Conservation (phyloP, 331 rosid species). For the Acacia concinna region DNA sequence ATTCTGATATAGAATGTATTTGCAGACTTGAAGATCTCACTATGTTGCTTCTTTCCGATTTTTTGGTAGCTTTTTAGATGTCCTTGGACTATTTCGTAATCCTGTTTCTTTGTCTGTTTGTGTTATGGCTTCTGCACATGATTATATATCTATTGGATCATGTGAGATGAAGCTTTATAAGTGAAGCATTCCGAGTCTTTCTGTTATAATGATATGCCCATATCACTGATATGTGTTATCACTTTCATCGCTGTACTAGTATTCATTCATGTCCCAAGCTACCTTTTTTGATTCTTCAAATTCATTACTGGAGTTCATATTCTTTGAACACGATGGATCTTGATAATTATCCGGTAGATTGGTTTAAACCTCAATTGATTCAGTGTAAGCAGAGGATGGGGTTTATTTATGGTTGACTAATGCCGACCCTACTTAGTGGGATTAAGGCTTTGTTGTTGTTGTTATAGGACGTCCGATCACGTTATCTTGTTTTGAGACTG, state of each 20-base stretch:
- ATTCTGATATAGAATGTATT: slow-evolving; percentile 7
- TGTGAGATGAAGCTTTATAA: slow-evolving; percentile 19
- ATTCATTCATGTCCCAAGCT: slow-evolving; percentile 19
- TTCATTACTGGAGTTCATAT: slow-evolving; percentile 29
- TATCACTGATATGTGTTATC: slow-evolving; percentile 4
- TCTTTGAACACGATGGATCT: slow-evolving; percentile 28
- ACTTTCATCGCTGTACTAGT: slow-evolving; percentile 26
- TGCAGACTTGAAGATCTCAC: slow-evolving; percentile 17
- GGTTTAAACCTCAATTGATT: slow-evolving; percentile 30
- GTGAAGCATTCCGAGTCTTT: slow-evolving; percentile 1
- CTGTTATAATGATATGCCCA: slow-evolving; percentile 16
- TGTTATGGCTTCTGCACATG: slow-evolving; percentile 23
- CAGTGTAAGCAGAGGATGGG: slow-evolving; percentile 32
- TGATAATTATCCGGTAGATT: slow-evolving; percentile 28
- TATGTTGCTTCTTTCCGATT: slow-evolving; percentile 32
- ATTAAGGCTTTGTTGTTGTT: too few species aligned
- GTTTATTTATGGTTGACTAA: slow-evolving; percentile 37
- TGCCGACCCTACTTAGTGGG: too few species aligned
- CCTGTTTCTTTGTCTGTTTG: slow-evolving; percentile 26
- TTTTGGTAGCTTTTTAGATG: slow-evolving; percentile 30
- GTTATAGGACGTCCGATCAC: slow-evolving; percentile 42
- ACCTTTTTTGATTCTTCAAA: slow-evolving; percentile 15
- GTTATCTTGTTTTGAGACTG: slow-evolving; percentile 41
- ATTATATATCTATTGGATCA: slow-evolving; percentile 20
- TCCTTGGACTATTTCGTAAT: slow-evolving; percentile 29